These are phyloP conservation scores for Ramichloridium luteum DNA, from an alignment of 2,329 filamentous ascomycete genomes.

Conservation along the genomic window DNA sequence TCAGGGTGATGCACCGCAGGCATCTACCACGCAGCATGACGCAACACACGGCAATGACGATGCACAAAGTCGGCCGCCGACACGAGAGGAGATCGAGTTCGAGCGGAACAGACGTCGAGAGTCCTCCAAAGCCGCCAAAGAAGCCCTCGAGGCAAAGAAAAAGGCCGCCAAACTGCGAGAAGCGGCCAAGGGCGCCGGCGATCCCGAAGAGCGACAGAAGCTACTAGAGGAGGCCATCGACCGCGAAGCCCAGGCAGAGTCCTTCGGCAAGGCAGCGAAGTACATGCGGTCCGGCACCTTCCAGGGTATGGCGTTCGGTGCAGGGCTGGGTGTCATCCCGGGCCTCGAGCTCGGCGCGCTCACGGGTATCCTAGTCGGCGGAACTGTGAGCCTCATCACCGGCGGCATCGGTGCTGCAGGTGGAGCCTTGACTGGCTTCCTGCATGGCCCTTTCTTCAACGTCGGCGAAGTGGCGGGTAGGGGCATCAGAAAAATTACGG, in stretches of 20 bases:
- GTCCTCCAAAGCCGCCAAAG: conserved; percentile 16
- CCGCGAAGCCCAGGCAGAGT: conserved; percentile 20
- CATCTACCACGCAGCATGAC: too few relatives aligned
- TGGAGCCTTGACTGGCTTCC: conserved; percentile 13
- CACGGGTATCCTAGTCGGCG: conserved; percentile 22
- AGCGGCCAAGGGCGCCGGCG: conserved; percentile 19
- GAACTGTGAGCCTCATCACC: conserved; percentile 15
- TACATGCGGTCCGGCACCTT: conserved; percentile 20
- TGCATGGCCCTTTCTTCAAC: conserved; percentile 22
- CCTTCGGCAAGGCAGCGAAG: conserved; percentile 23
- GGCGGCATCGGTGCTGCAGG: conserved; percentile 20
- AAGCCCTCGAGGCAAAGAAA: conserved; percentile 15
- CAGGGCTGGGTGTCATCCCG: conserved; percentile 20
- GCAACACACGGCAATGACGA: too few relatives aligned
- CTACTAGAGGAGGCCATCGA: conserved; percentile 21
- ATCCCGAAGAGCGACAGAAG: conserved; percentile 23
- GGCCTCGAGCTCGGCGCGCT: conserved; percentile 19
- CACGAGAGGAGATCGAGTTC: too few relatives aligned
- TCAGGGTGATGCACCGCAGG: too few relatives aligned
- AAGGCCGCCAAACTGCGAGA: conserved; percentile 19
- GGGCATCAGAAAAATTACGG: conserved; percentile 18
- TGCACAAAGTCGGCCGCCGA: too few relatives aligned
- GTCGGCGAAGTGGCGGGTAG: conserved; percentile 16
- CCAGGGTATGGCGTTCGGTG: conserved; percentile 21
- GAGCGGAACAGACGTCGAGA: conserved; percentile 17